Base-by-base conservation (phyloP, 1,139 yeast genomes). In the Blastobotrys aristatus region DNA sequence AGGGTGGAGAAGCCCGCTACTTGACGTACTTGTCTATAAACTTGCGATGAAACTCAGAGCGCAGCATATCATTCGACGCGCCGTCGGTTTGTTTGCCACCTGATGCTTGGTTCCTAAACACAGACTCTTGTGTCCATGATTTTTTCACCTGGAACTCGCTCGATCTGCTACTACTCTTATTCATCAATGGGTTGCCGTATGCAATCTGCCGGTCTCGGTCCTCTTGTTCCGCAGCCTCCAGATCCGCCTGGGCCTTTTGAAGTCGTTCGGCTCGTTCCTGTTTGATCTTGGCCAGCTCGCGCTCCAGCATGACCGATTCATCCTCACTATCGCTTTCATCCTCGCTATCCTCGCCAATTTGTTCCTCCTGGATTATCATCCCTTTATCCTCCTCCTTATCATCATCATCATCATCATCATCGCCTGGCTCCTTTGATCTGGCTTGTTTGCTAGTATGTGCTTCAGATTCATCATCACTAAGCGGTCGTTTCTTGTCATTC, bases 31-130 rank as follows among this genome's bases (percentile, higher is more conserved):
- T 82, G 49, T 80, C 74, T 67, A 89, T 67, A 60, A 89, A 88
- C 52, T 79, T 75, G 53, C 78, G 73, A 62, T 89, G 96, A 56
- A 77, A 79, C 20, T 82, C 83, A 4, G 92, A 83, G 46, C 80
- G 71, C 20, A 84, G 63, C 51, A 86, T 70, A 57, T 86, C 86
- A 52, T 84, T 85, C 18, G 84, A 74, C 58, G 75, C 82, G n/a
- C 64, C 66, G 21, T 63, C 59, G 27, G 59, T 57, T 21, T 58
- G 54, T 31, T 61, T 56, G n/a, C 54, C 53, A 13, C 52, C 51
- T 24, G 59, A 54, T 30, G 69, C 67, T 40, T 70, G 68, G 44
- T 70, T 69, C 51, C 69, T 71, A 60, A 74, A 74, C 11, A 73
- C 68, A 2, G 82, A 72, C 31, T 73, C 74, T 11, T 70, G 75